Evolutionary conservation across 1,139 yeast genomes (phyloP).

Genomic region (Dujonia santamariae): DNA sequence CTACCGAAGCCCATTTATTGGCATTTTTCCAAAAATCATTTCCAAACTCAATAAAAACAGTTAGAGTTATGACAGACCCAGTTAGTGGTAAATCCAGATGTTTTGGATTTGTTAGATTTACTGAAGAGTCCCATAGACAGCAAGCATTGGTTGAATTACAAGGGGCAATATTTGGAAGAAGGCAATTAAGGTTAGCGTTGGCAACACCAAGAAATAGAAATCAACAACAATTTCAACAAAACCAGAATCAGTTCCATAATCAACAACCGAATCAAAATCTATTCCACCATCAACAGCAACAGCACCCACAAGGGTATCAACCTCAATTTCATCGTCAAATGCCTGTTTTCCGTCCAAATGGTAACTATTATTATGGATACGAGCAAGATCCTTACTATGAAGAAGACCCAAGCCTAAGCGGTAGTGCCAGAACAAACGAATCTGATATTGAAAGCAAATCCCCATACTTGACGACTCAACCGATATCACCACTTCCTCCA

Average conservation of each 20-base stretch:
- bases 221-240: slow-evolving; percentile 8
- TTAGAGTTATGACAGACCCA: slow-evolving; percentile 75
- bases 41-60: slow-evolving; percentile 61
- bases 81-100: slow-evolving; percentile 70
- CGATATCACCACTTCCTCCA: not conserved
- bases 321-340: not conserved
- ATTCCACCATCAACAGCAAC: slow-evolving; percentile 7
- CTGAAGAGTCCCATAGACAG: slow-evolving; percentile 60
- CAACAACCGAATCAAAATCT: slow-evolving; percentile 7
- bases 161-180: slow-evolving; percentile 71
- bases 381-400: not conserved
- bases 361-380: not conserved
- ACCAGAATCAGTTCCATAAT: slow-evolving; percentile 1
- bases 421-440: not conserved
- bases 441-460: not conserved
- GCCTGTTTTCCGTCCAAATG: not conserved
- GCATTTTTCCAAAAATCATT: slow-evolving; percentile 65
- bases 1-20: slow-evolving; percentile 66
- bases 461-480: not conserved
- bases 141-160: slow-evolving; percentile 69
- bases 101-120: slow-evolving; percentile 72
- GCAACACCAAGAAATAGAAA: slow-evolving; percentile 52
- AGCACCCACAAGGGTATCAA: slow-evolving; percentile 1
- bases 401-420: not conserved
- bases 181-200: slow-evolving; percentile 70